phyloP scores from a whole-genome alignment of 1,139 yeast species.

The Yamadazyma atlantica region DNA sequence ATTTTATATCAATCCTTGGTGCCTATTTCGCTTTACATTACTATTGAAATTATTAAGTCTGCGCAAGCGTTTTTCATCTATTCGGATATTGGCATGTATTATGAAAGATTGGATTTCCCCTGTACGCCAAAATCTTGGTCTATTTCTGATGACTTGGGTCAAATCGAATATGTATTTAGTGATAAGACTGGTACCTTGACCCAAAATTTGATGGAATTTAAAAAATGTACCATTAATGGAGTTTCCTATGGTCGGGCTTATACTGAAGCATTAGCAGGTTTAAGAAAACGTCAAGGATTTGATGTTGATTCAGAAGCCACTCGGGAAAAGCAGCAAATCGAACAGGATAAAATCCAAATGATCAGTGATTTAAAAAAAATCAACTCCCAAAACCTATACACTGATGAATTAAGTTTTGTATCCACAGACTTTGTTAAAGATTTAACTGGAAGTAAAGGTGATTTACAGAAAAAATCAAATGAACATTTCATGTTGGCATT shows the following conservation, averaged over 20 bases:
- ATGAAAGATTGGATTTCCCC: constrained; percentile 52
- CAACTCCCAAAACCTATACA: constrained; percentile 25
- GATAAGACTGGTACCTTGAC: constrained; percentile 64
- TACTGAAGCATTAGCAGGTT: constrained; percentile 61
- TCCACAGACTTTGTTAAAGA: constrained; percentile 47
- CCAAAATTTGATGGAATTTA: constrained; percentile 61
- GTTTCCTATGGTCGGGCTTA: constrained; percentile 58
- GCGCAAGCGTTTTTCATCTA: constrained; percentile 58
- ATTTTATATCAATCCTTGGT: constrained; percentile 59
- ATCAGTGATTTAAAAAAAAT: constrained; percentile 22
- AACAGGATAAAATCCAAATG: constrained; percentile 42
- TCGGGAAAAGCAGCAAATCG: constrained; percentile 38
- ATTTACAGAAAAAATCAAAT: constrained; percentile 35
- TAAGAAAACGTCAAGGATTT: constrained; percentile 53
- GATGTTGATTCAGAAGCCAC: constrained; percentile 51
- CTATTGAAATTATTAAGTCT: constrained; percentile 60
- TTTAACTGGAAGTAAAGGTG: constrained; percentile 27
- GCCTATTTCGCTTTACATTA: constrained; percentile 59
- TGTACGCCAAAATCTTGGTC: constrained; percentile 65
- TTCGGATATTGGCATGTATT: constrained; percentile 53
- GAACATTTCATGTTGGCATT: constrained; percentile 53
- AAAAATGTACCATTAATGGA: constrained; percentile 58
- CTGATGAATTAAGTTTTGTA: constrained; percentile 48
- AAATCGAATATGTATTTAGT: constrained; percentile 60
- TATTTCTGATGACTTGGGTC: constrained; percentile 65